Base-by-base conservation (phyloP, 75 land plant genomes). In the Selaginella tamariscina region DNA sequence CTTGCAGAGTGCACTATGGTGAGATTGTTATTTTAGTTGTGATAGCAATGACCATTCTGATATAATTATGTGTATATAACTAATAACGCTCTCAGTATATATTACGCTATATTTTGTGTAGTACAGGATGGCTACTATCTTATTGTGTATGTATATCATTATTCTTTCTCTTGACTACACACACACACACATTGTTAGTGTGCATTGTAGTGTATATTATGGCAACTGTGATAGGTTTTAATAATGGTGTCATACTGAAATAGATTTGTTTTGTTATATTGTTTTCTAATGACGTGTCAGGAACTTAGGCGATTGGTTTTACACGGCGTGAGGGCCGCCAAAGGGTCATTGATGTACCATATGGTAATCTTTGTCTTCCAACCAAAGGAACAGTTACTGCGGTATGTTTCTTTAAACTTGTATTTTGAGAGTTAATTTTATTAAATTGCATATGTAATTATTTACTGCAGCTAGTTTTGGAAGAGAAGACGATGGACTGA, bases 381-480 rank as follows among this genome's bases (percentile, higher is more conserved):
- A 21, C 49, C 5, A 54, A 54, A 33, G 49, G 56, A 23, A 54
- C 56, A 8, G 33, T 26, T 5, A 72, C 70, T 70, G 77, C 77
- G 68, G 77, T 75, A 75, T 56, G 0, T 27, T 5, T 1, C 69
- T 22, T 22, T 67, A 9, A 20, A 1, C 1, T 1, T 20, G 22
- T 29, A 23, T 11, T 20, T 28, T 22, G 56, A 67, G 22, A 33
- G 18, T 30, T 29, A 2, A 18, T 8, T 65, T 21, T 65, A 13
- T 26, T 20, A 30, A 30, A 5, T 13, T 65, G 2, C n/a, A 26
- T 11, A n/a, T 31, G 32, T 28, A 8, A 44, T 67, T 21, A 2
- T 59, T 68, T 1, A 2, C 32, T 70, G 65, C 74, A 75, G 77
- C 73, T 75, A 32, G 73, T 75, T 75, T 75, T 54, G 77, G 77